A percentile compares a stretch with the other conserved stretches of the same genome.
Conservation (phyloP, 371 early-diverging fungal species). For the Choanephora cucurbitarum region DNA sequence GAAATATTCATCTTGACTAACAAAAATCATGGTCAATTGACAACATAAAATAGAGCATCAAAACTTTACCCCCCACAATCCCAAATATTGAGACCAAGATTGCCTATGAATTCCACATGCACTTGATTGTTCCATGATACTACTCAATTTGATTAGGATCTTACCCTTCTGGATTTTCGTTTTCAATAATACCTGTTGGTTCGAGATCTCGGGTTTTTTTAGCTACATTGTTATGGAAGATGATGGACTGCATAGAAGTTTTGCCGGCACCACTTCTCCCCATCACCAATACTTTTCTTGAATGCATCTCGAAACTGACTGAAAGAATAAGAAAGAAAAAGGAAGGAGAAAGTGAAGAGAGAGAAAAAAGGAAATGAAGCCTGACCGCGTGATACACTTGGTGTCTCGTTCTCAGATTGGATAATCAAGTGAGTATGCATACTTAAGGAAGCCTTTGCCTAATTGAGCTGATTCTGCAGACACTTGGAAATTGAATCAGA, state of each 20-base stretch:
- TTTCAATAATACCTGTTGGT: conserved; percentile 94
- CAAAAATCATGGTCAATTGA: not conserved
- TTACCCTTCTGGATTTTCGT: too few relatives aligned
- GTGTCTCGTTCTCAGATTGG: too few relatives aligned
- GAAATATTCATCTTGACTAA: conserved; percentile 91
- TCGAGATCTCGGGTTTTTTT: conserved; percentile 91
- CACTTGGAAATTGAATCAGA: too few relatives aligned
- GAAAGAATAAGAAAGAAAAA: too few relatives aligned
- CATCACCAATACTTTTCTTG: conserved; percentile 77
- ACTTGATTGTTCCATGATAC: conserved; percentile 94
- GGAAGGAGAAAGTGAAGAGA: too few relatives aligned
- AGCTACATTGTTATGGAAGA: conserved; percentile 95
- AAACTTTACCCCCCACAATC: conserved; percentile 89
- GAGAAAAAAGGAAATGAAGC: too few relatives aligned
- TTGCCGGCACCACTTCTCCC: conserved; percentile 94
- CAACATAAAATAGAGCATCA: too few relatives aligned
- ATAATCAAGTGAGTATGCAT: too few relatives aligned
- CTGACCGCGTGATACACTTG: too few relatives aligned
- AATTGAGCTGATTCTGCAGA: too few relatives aligned
- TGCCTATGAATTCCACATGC: conserved; percentile 91
- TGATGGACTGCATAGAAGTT: conserved; percentile 97
- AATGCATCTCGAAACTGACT: too few relatives aligned
- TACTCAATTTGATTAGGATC: not conserved
- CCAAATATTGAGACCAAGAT: conserved; percentile 93
- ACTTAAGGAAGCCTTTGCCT: too few relatives aligned